Evolutionary conservation across 495 filamentous ascomycete species (phyloP), one percentile per base, ranked within the genome.

Genomic region (Trypethelium eluteriae): DNA sequence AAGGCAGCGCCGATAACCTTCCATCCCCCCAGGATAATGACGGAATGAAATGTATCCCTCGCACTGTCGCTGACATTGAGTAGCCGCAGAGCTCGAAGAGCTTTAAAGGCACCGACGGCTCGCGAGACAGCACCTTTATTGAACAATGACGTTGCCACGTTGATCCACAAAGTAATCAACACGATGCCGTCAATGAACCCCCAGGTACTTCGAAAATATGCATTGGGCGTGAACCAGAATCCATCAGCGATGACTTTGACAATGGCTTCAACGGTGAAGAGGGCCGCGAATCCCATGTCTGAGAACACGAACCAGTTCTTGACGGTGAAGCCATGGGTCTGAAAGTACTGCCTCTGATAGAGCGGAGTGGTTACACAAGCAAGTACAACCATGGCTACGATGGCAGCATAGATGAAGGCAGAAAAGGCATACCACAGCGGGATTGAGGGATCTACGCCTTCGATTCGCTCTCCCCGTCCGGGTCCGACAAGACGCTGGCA

Each of bases 171-270:
- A 0, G 94, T 98, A 66, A 96, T 76, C 59, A 99, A 81, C 66
- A 99, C 94, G 63, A 98, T 72, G 36, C 89, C 94, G 74, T 99
- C 94, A 66, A 99, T 97, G 65, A 96, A 88, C 36, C 94, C 94
- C 94, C 94, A 99, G 0, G 93, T 93, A 68, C 94, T 89, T 68
- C 94, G 86, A 76, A 96, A 94, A 70, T 95, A 99, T 3, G 94
- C 95, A 79, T 99, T 97, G 0, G 94, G 94, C 0, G 94, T 96
- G 86, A 88, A 98, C 76, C 97, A 93, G 72, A 96, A 90, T 25
- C 94, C 94, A 79, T 99, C 94, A 0, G 94, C 94, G 68, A 99
- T 85, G 44, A 97, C 88, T 76, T 98, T 98, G 79, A 99, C 93
- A 32, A 84, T 69, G 0, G 93, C 92, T 75, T 99, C 94, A 25